phyloP scores from a whole-genome alignment of 805 yeast genomes.

The Blastobotrys chiropterorum region DNA sequence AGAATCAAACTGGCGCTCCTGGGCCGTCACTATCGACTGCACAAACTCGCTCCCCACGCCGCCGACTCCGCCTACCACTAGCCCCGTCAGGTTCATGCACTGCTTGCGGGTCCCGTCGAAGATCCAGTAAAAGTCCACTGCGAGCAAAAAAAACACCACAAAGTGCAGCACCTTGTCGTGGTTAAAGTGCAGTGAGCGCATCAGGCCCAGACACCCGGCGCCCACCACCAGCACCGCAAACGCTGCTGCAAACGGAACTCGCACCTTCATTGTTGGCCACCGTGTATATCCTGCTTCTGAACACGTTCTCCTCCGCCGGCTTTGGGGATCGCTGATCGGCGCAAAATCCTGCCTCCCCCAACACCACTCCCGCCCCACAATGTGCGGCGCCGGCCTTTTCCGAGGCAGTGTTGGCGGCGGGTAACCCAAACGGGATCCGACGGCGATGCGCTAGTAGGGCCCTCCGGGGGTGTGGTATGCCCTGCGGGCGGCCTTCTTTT shows the following conservation, averaged over 20 bases:
- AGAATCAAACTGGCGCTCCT: conserved; percentile 32
- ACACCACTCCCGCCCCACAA: too few species aligned
- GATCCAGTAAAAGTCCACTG: conserved; percentile 38
- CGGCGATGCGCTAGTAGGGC: too few species aligned
- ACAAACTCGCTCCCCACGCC: conserved; percentile 36
- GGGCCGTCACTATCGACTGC: conserved; percentile 22
- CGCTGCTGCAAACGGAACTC: conserved; percentile 20
- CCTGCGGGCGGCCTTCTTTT: too few species aligned
- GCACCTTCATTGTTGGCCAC: conserved; percentile 17
- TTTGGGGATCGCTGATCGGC: too few species aligned
- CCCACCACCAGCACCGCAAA: conserved; percentile 16
- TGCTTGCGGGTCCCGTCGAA: conserved; percentile 34
- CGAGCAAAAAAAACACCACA: conserved; percentile 31
- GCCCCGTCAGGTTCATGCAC: conserved; percentile 29
- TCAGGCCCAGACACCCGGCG: conserved; percentile 23
- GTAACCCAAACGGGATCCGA: too few species aligned
- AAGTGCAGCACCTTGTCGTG: conserved; percentile 35
- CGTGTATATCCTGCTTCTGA: neutral
- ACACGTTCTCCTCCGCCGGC: too few species aligned
- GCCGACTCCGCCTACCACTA: conserved; percentile 31
- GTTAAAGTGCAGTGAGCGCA: conserved; percentile 31
- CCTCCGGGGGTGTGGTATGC: too few species aligned
- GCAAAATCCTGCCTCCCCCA: too few species aligned
- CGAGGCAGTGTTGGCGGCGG: too few species aligned
- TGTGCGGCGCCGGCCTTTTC: too few species aligned